These are phyloP conservation scores for Lecanoromycetidae sp. DNA, from an alignment of 2,329 filamentous ascomycete species.

Conservation along the genomic window DNA sequence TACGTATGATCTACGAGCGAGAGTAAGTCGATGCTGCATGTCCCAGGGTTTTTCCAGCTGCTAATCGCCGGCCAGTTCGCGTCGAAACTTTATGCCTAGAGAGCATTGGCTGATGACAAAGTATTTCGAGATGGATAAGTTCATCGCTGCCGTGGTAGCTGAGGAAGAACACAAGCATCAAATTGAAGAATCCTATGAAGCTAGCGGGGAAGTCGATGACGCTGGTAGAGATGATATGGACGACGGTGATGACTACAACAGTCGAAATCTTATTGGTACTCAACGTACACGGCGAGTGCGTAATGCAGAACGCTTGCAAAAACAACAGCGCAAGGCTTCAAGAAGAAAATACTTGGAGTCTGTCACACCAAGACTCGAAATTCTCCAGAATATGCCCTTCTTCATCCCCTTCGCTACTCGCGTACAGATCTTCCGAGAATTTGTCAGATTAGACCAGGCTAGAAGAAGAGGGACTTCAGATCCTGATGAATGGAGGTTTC, in stretches of 20 bases:
- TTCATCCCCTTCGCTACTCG: slow-evolving; percentile 86
- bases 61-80: slow-evolving; percentile 42
- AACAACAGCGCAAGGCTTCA: slow-evolving; percentile 53
- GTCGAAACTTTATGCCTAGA: slow-evolving; percentile 68
- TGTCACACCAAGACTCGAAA: slow-evolving; percentile 75
- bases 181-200: slow-evolving; percentile 33
- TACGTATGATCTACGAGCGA: slow-evolving; percentile 83
- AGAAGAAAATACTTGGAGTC: slow-evolving; percentile 62
- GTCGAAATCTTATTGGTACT: slow-evolving; percentile 16
- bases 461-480: slow-evolving; percentile 59
- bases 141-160: slow-evolving; percentile 71
- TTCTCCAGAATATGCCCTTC: slow-evolving; percentile 92
- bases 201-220: slow-evolving; percentile 26
- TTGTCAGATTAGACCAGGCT: slow-evolving; percentile 71
- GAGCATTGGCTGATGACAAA: slow-evolving; percentile 92
- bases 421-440: slow-evolving; percentile 86
- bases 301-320: slow-evolving; percentile 49
- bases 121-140: slow-evolving; percentile 74
- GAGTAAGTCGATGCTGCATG: slow-evolving; percentile 39
- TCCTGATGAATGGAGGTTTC: slow-evolving; percentile 62
- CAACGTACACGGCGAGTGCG: slow-evolving; percentile 48
- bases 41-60: neutral
- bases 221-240: slow-evolving; percentile 30
- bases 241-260: slow-evolving; percentile 29
- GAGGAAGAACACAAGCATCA: slow-evolving; percentile 60